These are phyloP conservation scores for Nematocida homosporus DNA, from an alignment of 371 early-diverging fungal species.

Conservation along the genomic window DNA sequence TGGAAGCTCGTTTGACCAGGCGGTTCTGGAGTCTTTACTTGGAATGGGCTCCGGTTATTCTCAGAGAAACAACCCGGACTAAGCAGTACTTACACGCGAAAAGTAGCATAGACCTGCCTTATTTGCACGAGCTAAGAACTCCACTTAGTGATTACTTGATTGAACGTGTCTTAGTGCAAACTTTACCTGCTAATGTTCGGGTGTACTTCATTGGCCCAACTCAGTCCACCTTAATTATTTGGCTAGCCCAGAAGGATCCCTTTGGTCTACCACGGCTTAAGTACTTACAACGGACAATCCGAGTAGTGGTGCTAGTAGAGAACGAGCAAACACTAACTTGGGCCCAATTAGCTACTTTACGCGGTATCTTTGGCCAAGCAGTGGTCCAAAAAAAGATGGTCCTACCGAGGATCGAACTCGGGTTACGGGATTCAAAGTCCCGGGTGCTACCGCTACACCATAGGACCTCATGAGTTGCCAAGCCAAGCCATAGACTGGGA, in stretches of 20 bases:
- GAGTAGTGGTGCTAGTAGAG: not conserved
- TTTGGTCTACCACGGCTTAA: not conserved
- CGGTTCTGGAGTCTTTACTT: not conserved
- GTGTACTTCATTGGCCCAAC: not conserved
- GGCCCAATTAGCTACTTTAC: not conserved
- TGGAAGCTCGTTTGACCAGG: not conserved
- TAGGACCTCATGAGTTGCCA: no score
- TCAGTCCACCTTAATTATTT: not conserved
- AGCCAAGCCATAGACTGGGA: no score
- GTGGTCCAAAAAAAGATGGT: conserved; percentile 23
- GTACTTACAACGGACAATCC: not conserved
- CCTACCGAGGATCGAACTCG: conserved; percentile 61
- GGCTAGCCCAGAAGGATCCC: conserved; percentile 7
- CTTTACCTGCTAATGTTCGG: not conserved
- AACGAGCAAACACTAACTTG: not conserved
- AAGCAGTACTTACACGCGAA: not conserved
- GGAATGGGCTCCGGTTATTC: not conserved
- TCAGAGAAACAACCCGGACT: not conserved
- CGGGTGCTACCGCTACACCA: conserved; percentile 61
- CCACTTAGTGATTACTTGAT: not conserved
- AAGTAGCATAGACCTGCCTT: not conserved
- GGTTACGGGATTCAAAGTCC: conserved; percentile 62
- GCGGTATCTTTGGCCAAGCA: not conserved
- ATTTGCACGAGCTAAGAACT: no score
- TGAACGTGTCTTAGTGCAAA: not conserved